phyloP scores from a whole-genome alignment of 805 yeast species.

The Starmerella bombicola region DNA sequence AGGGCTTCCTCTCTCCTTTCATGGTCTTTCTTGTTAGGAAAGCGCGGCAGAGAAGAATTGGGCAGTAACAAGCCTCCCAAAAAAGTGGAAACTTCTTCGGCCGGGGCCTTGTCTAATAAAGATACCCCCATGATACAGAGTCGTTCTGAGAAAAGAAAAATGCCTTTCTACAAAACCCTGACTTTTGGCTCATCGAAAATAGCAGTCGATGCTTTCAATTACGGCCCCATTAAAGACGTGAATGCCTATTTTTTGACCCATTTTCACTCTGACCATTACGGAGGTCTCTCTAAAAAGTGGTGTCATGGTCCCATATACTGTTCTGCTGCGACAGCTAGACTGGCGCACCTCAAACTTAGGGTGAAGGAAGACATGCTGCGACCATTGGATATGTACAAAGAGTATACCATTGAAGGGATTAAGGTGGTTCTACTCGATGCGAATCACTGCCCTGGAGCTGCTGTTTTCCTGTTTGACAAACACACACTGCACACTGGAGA shows the following conservation, averaged over 20 bases:
- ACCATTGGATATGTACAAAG: conserved; percentile 32
- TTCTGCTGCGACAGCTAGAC: conserved; percentile 52
- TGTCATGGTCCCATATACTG: conserved; percentile 57
- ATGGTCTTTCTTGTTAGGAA: too few species aligned
- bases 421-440: conserved; percentile 64
- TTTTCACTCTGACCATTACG: conserved; percentile 90
- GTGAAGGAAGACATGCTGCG: conserved; percentile 37
- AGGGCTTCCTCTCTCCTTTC: too few species aligned
- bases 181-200: conserved; percentile 23
- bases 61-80: too few species aligned
- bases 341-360: conserved; percentile 44
- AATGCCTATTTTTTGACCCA: conserved; percentile 37
- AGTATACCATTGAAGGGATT: conserved; percentile 32
- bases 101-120: too few species aligned
- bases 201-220: conserved; percentile 32
- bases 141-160: not conserved
- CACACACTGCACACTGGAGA: conserved; percentile 76
- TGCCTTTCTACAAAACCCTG: conserved; percentile 29
- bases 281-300: conserved; percentile 75
- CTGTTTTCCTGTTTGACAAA: conserved; percentile 56
- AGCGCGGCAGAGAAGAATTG: too few species aligned
- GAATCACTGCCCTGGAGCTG: conserved; percentile 96
- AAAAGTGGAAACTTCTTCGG: too few species aligned
- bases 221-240: conserved; percentile 28
- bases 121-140: too few species aligned